Evolutionary conservation across 805 yeast species (phyloP), one percentile per base, ranked within the genome.

Genomic region (Cyberlindnera lachancei): DNA sequence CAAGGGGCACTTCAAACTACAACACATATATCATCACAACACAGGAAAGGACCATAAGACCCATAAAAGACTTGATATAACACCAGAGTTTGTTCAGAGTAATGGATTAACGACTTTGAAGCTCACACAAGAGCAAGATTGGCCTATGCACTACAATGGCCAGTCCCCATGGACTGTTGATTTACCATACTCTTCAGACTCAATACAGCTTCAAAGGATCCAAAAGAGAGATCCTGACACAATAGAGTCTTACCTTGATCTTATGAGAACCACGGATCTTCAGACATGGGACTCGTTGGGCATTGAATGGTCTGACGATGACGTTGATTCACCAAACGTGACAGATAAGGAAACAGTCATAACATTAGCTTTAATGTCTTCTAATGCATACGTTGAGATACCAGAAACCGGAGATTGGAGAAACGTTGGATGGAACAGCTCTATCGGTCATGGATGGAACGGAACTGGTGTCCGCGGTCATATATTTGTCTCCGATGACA

Each of bases 381-480:
- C 95, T 1, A 82, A 92, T 53, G 96, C 97, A 3, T 92, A 90
- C 51, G 94, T 86, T 3, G 68, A 71, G 28, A 60, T 73, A 19
- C 96, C 96, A 4, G 59, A 59, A 15, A 71, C 76, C 16, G 88
- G 87, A 29, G 94, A 85, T 52, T 92, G 97, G 97, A 61, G 80
- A 34, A 92, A 90, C 47, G 73, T 84, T 10, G 71, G 75, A 1
- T 84, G 78, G 64, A 64, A 71, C 38, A 60, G 65, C 18, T 64
- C 70, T n/a, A 46, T 59, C 10, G 73, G 78, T 13, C 79, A 79
- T 53, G 97, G 97, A 3, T 92, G 97, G 98, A 70, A 75, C 40
- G 77, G 66, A 8, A 75, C 73, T 39, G 96, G 96, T 1, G 58
- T 92, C 3, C 66, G 98, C 27, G 98, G 98, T 3, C 96, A 92